A percentile compares a stretch with the other conserved stretches of the same genome.
These are phyloP conservation scores for Phytopythium helicoides DNA, from an alignment of 352 stramenopile genomes.

Conservation along the genomic window DNA sequence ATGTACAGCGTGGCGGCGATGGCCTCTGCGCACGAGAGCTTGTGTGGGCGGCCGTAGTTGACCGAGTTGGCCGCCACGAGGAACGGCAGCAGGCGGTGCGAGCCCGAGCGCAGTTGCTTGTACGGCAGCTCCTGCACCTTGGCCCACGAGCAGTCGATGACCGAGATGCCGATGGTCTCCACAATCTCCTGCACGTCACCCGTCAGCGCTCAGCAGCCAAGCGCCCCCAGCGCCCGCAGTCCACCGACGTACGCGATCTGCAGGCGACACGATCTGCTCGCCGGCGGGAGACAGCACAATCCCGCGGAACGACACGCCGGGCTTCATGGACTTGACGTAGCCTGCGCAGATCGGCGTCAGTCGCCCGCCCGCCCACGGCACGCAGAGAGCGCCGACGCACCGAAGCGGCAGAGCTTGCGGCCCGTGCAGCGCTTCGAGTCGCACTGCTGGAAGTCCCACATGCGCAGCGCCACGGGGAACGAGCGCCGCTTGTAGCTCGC, in stretches of 20 bases:
- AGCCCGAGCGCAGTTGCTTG: constrained; percentile 90
- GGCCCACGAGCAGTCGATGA: constrained; percentile 98
- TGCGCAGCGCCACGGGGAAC: constrained; percentile 85
- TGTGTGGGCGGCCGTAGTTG: constrained; percentile 97
- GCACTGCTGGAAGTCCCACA: constrained; percentile 97
- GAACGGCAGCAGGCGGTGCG: constrained; percentile 96
- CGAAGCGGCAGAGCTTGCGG: constrained; percentile 90
- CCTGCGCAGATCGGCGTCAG: no score
- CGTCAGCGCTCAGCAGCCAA: no score
- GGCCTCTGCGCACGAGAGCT: constrained; percentile 97
- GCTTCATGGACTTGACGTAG: constrained; percentile 91
- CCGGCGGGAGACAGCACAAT: constrained; percentile 94
- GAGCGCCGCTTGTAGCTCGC: constrained; percentile 59
- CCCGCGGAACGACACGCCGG: constrained; percentile 92
- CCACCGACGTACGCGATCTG: no score
- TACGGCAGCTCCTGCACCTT: constrained; percentile 96
- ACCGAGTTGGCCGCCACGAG: constrained; percentile 98
- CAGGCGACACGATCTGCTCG: constrained; percentile 87
- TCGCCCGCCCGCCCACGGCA: no score
- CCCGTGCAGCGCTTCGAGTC: constrained; percentile 94
- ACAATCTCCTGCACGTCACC: no score
- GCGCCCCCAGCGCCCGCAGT: no score
- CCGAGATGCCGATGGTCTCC: constrained; percentile 86
- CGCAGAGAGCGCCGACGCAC: no score
- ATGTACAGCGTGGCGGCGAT: constrained; percentile 98